These are phyloP conservation scores for Ananas comosus DNA, from an alignment of 176 grass and related monocot genomes.

Conservation along the genomic window DNA sequence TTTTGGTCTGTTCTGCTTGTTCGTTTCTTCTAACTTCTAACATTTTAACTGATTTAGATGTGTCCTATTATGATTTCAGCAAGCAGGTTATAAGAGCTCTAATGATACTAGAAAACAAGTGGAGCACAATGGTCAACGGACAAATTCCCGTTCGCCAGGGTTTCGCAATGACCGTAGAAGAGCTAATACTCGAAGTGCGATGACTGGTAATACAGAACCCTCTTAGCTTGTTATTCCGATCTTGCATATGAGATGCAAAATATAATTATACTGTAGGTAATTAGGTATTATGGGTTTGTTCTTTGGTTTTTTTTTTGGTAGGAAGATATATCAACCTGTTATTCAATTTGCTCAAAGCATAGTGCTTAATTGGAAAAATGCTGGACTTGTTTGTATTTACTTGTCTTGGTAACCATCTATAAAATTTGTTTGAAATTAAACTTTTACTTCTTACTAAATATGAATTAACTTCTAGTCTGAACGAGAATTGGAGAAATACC, in stretches of 20 bases:
- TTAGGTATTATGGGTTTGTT: neutral
- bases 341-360: neutral
- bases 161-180: slow-evolving; percentile 32
- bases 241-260: neutral
- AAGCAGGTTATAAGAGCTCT: slow-evolving; percentile 32
- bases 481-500: no score
- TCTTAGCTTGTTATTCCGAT: slow-evolving; percentile 3
- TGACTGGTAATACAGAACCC: slow-evolving; percentile 34
- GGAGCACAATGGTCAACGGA: slow-evolving; percentile 36
- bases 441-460: no score
- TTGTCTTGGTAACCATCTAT: no score
- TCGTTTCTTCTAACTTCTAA: neutral
- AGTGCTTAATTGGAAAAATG: no score
- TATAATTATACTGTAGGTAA: neutral
- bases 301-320: no score
- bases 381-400: no score
- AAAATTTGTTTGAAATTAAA: no score
- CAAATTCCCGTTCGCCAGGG: slow-evolving; percentile 29
- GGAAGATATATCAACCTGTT: neutral
- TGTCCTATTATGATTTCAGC: slow-evolving; percentile 26
- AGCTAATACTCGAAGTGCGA: slow-evolving; percentile 24
- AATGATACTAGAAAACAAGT: slow-evolving; percentile 24
- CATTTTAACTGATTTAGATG: neutral
- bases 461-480: no score
- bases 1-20: neutral